phyloP scores from a whole-genome alignment of 1,284 basidiomycete species.

The Marasmius fiardii region DNA sequence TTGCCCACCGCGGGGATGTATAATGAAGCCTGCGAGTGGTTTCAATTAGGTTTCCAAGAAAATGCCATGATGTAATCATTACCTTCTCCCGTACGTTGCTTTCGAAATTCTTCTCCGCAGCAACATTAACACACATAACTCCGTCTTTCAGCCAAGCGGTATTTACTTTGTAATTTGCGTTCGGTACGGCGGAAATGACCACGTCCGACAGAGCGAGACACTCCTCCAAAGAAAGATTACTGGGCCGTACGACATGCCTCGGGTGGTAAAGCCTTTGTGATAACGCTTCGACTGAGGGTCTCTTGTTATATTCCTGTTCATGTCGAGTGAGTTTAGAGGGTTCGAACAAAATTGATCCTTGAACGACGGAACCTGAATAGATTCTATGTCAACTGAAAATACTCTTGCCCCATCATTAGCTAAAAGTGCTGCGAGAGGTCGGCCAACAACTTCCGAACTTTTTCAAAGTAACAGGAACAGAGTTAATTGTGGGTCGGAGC shows the following conservation, averaged over 20 bases:
- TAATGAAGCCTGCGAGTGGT: constrained; percentile 69
- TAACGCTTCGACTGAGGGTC: constrained; percentile 49
- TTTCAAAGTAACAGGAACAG: background rate
- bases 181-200: constrained; percentile 89
- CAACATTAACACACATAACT: constrained; percentile 90
- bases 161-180: constrained; percentile 83
- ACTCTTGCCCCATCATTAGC: constrained; percentile 96
- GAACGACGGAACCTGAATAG: constrained; percentile 66
- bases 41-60: background rate
- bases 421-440: constrained; percentile 90
- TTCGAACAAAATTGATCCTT: background rate
- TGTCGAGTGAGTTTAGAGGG: background rate
- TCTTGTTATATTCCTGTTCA: constrained; percentile 81
- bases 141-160: constrained; percentile 91
- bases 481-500: background rate
- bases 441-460: constrained; percentile 94
- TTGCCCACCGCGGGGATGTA: constrained; percentile 95
- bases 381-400: constrained; percentile 92
- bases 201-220: constrained; percentile 84
- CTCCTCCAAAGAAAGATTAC: constrained; percentile 65
- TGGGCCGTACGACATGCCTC: constrained; percentile 78
- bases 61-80: constrained; percentile 7
- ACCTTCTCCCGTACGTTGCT: constrained; percentile 90
- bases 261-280: constrained; percentile 64
- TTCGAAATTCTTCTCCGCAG: constrained; percentile 97